phyloP scores from a whole-genome alignment of 2,329 filamentous ascomycete species.

The Curvularia verruculosa region DNA sequence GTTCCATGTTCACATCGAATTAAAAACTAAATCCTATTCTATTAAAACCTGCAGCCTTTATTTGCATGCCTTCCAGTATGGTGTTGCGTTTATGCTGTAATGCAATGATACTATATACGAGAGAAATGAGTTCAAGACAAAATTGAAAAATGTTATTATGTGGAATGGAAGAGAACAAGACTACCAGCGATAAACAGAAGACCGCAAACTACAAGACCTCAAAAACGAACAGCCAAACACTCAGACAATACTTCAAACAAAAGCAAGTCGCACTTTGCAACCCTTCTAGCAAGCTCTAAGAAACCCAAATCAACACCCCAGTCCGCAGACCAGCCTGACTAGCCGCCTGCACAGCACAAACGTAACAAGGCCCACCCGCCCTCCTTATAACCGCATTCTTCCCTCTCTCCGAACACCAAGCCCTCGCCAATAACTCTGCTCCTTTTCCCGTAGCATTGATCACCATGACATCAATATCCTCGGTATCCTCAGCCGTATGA shows the following conservation, averaged over 20 bases:
- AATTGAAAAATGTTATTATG: not conserved
- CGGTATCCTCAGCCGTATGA: not conserved
- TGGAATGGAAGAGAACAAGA: not conserved
- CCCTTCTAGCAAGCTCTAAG: not conserved
- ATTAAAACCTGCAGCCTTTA: too few relatives aligned
- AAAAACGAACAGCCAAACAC: not conserved
- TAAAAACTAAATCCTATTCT: too few relatives aligned
- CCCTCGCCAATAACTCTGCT: not conserved
- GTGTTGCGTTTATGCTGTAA: not conserved
- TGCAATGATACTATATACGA: not conserved
- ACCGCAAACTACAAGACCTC: not conserved
- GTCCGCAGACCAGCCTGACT: not conserved
- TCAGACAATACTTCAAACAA: not conserved
- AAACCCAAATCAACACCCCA: not conserved
- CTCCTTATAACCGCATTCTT: not conserved
- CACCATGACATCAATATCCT: not conserved
- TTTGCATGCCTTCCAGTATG: too few relatives aligned
- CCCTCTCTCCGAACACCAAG: not conserved
- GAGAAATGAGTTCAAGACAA: not conserved
- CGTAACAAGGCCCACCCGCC: not conserved
- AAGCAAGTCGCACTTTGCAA: not conserved
- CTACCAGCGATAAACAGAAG: not conserved
- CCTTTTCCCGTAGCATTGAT: not conserved
- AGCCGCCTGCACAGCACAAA: slow-evolving; percentile 2
- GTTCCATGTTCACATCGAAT: too few relatives aligned